These are phyloP conservation scores for Paraleonurus japonicus DNA, from an alignment of 257 asterid species.

Conservation along the genomic window DNA sequence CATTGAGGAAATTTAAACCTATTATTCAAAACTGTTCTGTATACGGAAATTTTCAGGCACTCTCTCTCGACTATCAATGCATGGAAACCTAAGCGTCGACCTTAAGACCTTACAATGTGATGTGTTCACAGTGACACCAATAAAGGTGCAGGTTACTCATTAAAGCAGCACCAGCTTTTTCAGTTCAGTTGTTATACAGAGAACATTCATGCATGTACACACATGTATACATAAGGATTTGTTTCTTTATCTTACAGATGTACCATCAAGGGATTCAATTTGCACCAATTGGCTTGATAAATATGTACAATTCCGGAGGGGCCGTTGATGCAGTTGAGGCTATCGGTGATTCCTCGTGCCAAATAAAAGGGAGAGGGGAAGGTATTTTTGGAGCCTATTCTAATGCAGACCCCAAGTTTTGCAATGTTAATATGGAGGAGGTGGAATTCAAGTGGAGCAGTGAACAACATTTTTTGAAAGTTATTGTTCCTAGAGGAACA, in stretches of 20 bases:
- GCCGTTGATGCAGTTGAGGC: slow-evolving; percentile 40
- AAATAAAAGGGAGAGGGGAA: slow-evolving; percentile 47
- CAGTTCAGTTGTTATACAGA: neutral
- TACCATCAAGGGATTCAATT: slow-evolving; percentile 36
- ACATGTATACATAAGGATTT: neutral
- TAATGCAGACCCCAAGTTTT: slow-evolving; percentile 36
- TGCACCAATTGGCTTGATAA: slow-evolving; percentile 51
- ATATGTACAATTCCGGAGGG: slow-evolving; percentile 67
- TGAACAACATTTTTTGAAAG: slow-evolving; percentile 36
- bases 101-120: slow-evolving; percentile 51
- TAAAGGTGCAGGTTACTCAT: slow-evolving; percentile 38
- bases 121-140: slow-evolving; percentile 54
- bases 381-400: slow-evolving; percentile 55
- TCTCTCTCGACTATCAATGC: slow-evolving; percentile 28
- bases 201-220: neutral
- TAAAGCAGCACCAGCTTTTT: neutral
- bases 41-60: slow-evolving; percentile 29
- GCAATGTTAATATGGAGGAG: slow-evolving; percentile 39
- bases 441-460: slow-evolving; percentile 30
- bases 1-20: too few species aligned
- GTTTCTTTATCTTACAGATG: slow-evolving; percentile 30
- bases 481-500: slow-evolving; percentile 40
- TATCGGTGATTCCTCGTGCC: slow-evolving; percentile 13
- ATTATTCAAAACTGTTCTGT: neutral
- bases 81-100: slow-evolving; percentile 35